Percentiles rank a stretch among this genome's conserved stretches.
Evolutionary conservation across 805 yeast genomes (phyloP).

Genomic region (Phaffomyces antillensis): DNA sequence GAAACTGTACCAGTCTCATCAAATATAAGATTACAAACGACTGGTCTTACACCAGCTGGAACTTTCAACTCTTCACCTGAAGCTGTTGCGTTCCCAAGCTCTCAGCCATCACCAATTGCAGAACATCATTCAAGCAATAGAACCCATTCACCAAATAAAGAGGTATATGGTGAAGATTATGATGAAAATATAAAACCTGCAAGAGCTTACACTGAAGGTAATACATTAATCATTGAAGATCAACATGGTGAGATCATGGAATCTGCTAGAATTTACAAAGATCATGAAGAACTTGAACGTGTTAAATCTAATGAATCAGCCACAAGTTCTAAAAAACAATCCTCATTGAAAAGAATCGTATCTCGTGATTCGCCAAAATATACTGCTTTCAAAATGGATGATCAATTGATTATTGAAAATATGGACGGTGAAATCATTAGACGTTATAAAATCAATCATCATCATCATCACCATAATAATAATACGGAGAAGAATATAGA

Average conservation of each 20-base stretch:
- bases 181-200: conserved; percentile 24
- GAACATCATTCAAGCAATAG: background rate
- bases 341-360: conserved; percentile 10
- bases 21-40: background rate
- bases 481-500: background rate
- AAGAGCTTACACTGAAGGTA: conserved; percentile 63
- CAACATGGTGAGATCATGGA: conserved; percentile 74
- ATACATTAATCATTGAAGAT: conserved; percentile 69
- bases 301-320: conserved; percentile 15
- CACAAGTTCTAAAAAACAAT: conserved; percentile 10
- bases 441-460: conserved; percentile 68
- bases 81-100: conserved; percentile 9
- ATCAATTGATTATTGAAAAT: conserved; percentile 76
- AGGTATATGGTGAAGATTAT: conserved; percentile 13
- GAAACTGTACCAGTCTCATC: conserved; percentile 7
- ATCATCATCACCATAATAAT: conserved; percentile 16
- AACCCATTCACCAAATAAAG: background rate
- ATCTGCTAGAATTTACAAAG: conserved; percentile 33
- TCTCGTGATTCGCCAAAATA: conserved; percentile 20
- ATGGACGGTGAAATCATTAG: conserved; percentile 89
- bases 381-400: conserved; percentile 75
- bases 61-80: conserved; percentile 8
- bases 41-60: conserved; percentile 21
- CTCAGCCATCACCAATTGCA: conserved; percentile 1
- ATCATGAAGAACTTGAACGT: conserved; percentile 5